phyloP scores from a whole-genome alignment of 2,329 filamentous ascomycete species.

The Uncinocarpus reesii region DNA sequence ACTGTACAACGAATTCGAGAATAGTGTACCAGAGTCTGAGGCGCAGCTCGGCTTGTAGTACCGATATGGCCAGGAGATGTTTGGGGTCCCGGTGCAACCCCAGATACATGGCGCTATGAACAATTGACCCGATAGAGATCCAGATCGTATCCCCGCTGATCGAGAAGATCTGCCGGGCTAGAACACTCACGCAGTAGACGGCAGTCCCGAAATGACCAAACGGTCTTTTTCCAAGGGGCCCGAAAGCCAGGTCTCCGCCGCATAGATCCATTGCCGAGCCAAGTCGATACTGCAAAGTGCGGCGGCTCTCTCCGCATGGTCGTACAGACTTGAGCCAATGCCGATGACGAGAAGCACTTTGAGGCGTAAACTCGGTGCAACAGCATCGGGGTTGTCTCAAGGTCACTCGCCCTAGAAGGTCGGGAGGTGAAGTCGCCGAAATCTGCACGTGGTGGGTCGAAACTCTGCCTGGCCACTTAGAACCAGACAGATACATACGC shows the following conservation, averaged over 20 bases:
- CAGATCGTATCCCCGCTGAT: slow-evolving; percentile 29
- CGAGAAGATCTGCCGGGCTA: slow-evolving; percentile 28
- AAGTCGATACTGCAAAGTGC: slow-evolving; percentile 19
- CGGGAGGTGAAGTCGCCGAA: background rate
- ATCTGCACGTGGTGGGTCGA: too few species aligned
- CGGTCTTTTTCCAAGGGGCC: slow-evolving; percentile 26
- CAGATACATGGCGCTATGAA: slow-evolving; percentile 35
- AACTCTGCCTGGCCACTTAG: background rate
- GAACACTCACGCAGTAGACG: slow-evolving; percentile 27
- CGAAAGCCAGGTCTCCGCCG: slow-evolving; percentile 29
- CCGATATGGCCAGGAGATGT: background rate
- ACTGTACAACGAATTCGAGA: slow-evolving; percentile 35
- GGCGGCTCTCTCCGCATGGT: slow-evolving; percentile 13
- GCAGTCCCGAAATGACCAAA: slow-evolving; percentile 25
- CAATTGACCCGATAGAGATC: slow-evolving; percentile 31
- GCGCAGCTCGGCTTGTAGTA: slow-evolving; percentile 38
- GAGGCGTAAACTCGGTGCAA: background rate
- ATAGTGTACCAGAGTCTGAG: slow-evolving; percentile 38
- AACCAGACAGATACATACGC: slow-evolving; percentile 22
- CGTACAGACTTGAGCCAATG: background rate
- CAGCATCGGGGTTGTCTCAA: background rate
- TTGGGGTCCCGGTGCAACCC: slow-evolving; percentile 32
- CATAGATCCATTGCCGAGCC: slow-evolving; percentile 38
- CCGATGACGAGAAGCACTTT: background rate
- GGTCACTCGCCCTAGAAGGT: background rate